Base-by-base conservation (phyloP, 2,329 filamentous ascomycete genomes). In the Tolypocladium sp. region DNA sequence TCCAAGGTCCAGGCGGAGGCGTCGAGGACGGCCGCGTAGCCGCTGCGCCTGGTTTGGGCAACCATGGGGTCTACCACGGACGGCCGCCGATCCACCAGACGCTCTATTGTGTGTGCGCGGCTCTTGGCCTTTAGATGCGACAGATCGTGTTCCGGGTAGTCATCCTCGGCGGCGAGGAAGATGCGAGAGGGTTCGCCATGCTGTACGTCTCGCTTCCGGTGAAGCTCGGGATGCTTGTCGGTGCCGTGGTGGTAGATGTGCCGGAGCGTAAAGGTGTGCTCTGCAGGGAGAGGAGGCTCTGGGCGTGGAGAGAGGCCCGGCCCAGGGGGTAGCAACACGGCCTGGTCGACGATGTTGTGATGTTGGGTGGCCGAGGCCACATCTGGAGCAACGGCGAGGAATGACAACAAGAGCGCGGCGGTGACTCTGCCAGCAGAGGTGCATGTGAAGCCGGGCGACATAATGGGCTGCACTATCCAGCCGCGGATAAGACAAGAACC, bases 201-300 rank as follows among this genome's bases (percentile, higher is more conserved):
- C 49, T 70, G 62, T 38, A 97, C 78, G 71, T 97, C 91, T 62
- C 88, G 80, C 66, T 85, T 87, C 60, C 88, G 82, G 72, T 97
- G 91, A 20, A 97, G 82, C 6, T 81, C 74, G 3, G 92, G 92
- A 65, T 96, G 84, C 65, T 82, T 77, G 72, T 93, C 83, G 46
- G 91, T 89, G 60, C 93, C 93, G 75, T 96, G 92, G 71, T 97
- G 92, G 75, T 91, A 94, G 68, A 97, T 87, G 74, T 99, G 93
- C 67, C 91, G 87, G 59, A 99, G 83, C 8, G 82, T 86, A 77
- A 88, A 87, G 41, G 76, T 75, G 66, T 87, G 84, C 10, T 85
- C 79, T 25, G 78, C 77, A 13, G 82, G 77, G 13, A 68, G 70
- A 27, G 78, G 79, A 6, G 76, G 68, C 59, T 81, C 77, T 57